These are phyloP conservation scores for thale cress (Arabidopsis thaliana) DNA, from an alignment of 345 rosid genomes.

Conservation along the genomic window TAIR10.1 NC_003071.7:18758001-18758500, in stretches of 20 bases:
- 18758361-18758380: slow-evolving; percentile 47
- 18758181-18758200: slow-evolving; percentile 76
- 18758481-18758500: slow-evolving; percentile 62
- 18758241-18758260: slow-evolving; percentile 5
- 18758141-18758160: slow-evolving; percentile 83
- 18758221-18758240: slow-evolving; percentile 27
- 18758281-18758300: slow-evolving; percentile 63
- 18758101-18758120: slow-evolving; percentile 92
- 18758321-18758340: slow-evolving; percentile 70
- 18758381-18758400: slow-evolving; percentile 36
- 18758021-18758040: neutral
- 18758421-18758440: slow-evolving; percentile 77
- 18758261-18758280: slow-evolving; percentile 4
- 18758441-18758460: slow-evolving; percentile 87
- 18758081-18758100: slow-evolving; percentile 76
- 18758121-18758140: slow-evolving; percentile 90
- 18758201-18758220: slow-evolving; percentile 80
- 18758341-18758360: slow-evolving; percentile 49
- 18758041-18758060: neutral
- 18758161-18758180: slow-evolving; percentile 83
- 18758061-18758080: neutral
- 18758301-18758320: slow-evolving; percentile 86
- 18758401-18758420: slow-evolving; percentile 67
- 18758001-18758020: slow-evolving; percentile 8
- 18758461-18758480: slow-evolving; percentile 68